These are phyloP conservation scores for Neurospora sp. DNA, from an alignment of 495 filamentous ascomycete species.

Conservation along the genomic window DNA sequence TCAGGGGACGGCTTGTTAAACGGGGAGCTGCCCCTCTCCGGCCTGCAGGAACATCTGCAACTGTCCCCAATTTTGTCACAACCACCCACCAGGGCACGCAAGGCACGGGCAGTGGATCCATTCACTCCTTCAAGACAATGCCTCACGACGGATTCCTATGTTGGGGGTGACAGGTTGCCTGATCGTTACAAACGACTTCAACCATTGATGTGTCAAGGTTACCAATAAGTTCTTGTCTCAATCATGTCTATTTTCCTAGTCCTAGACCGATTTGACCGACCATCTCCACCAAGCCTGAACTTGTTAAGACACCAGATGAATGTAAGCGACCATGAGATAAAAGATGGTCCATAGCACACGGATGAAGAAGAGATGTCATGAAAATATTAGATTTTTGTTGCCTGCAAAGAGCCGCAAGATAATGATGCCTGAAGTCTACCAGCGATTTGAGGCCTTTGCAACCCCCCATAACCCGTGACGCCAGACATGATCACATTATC, in stretches of 20 bases:
- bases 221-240: background rate
- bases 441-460: constrained; percentile 11
- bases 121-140: background rate
- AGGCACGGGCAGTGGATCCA: background rate
- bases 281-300: constrained; percentile 24
- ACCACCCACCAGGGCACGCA: background rate
- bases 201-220: background rate
- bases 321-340: constrained; percentile 23
- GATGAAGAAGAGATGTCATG: constrained; percentile 21
- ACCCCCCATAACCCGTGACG: constrained; percentile 23
- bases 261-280: constrained; percentile 6
- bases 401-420: constrained; percentile 20
- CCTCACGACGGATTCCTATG: background rate
- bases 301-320: constrained; percentile 29
- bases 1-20: background rate
- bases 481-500: constrained; percentile 17
- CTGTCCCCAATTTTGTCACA: background rate
- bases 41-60: background rate
- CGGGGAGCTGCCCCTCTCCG: background rate
- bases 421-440: constrained; percentile 22
- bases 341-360: constrained; percentile 16
- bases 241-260: constrained; percentile 22
- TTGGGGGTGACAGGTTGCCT: background rate
- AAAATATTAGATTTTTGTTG: constrained; percentile 24
- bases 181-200: background rate